Conservation (phyloP, 2,329 filamentous ascomycete genomes). For the Clonostachys rosea region DNA sequence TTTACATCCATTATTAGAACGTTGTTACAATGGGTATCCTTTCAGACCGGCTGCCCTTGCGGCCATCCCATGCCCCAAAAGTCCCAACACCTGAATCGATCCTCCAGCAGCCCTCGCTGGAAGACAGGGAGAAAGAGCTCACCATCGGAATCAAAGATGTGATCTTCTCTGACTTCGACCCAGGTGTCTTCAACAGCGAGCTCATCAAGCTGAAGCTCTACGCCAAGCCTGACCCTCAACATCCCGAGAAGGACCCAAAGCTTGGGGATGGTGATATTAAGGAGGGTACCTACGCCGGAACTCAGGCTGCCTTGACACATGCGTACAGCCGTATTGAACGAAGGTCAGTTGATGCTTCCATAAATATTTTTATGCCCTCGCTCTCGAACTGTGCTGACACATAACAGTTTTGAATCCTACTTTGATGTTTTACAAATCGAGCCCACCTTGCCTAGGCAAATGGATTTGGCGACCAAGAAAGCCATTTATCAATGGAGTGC, state of each 20-base stretch:
- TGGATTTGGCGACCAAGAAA: neutral
- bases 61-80: neutral
- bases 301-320: neutral
- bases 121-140: no score
- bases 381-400: neutral
- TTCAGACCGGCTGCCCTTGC: no score
- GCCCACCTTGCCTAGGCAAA: neutral
- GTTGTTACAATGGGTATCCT: no score
- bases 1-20: no score
- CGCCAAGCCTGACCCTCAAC: neutral
- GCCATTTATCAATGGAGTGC: neutral
- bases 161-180: conserved; percentile 16
- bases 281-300: neutral
- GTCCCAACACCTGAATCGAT: no score
- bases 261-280: neutral
- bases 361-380: neutral
- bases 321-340: neutral
- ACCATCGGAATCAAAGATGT: neutral
- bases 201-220: conserved; percentile 15
- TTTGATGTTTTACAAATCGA: neutral
- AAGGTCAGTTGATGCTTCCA: neutral
- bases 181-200: conserved; percentile 19
- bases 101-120: no score
- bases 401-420: neutral
- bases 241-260: neutral